Evolutionary conservation across 2,329 filamentous ascomycete genomes (phyloP).

Genomic region (Microsporum canis): DNA sequence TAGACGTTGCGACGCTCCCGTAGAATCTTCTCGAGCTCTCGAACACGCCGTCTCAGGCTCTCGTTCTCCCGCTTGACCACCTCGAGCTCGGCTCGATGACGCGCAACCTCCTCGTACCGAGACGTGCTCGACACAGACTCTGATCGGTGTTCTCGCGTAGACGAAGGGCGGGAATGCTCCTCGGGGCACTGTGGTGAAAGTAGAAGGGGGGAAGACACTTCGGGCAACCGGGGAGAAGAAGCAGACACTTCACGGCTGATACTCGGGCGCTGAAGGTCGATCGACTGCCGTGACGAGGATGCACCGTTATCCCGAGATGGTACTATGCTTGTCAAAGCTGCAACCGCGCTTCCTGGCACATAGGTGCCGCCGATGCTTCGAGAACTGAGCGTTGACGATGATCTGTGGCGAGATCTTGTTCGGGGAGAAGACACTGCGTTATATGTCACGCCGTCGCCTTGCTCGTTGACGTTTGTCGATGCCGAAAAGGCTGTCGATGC

Average conservation of each 20-base stretch:
- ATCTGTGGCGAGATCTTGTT: constrained; percentile 43
- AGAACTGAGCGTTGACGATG: constrained; percentile 43
- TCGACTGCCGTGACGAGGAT: constrained; percentile 21
- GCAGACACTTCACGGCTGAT: constrained; percentile 36
- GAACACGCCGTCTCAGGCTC: constrained; percentile 32
- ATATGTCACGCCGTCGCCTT: constrained; percentile 31
- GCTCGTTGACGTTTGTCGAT: constrained; percentile 41
- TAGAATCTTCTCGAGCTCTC: constrained; percentile 33
- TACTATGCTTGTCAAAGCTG: constrained; percentile 33
- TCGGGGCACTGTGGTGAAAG: constrained; percentile 21
- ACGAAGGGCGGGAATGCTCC: constrained; percentile 20
- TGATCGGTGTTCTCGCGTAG: constrained; percentile 13
- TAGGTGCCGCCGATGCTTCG: constrained; percentile 27
- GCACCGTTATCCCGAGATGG: constrained; percentile 30
- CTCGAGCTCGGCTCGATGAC: constrained; percentile 36
- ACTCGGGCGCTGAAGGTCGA: constrained; percentile 21
- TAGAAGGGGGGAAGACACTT: constrained; percentile 14
- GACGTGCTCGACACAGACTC: constrained; percentile 22
- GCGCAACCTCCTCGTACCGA: constrained; percentile 33
- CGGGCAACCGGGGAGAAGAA: constrained; percentile 25
- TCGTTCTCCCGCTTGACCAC: constrained; percentile 38
- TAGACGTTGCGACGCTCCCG: constrained; percentile 14
- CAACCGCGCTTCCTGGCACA: constrained; percentile 19
- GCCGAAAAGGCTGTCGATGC: constrained; percentile 50
- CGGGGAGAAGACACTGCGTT: constrained; percentile 39